Percentiles rank a stretch among this genome's conserved stretches.
These are phyloP conservation scores for Fonsecaea pugnacius DNA, from an alignment of 2,329 filamentous ascomycete genomes.

Conservation along the genomic window DNA sequence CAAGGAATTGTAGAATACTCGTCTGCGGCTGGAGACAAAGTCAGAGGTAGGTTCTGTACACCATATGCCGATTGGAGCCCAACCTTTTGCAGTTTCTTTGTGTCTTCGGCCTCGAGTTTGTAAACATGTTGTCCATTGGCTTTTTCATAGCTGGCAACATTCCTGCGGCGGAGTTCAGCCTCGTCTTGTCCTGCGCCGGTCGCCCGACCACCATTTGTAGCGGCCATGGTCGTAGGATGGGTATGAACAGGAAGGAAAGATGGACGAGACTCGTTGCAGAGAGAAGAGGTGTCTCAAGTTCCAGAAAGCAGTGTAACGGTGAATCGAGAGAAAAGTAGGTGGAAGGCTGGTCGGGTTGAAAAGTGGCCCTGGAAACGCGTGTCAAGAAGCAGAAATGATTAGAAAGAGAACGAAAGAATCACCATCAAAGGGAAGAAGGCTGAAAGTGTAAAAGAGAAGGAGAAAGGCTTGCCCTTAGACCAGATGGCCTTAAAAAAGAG, in stretches of 20 bases:
- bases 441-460: constrained; percentile 19
- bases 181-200: constrained; percentile 42
- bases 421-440: constrained; percentile 15
- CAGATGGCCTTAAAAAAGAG: constrained; percentile 24
- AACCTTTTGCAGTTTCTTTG: constrained; percentile 46
- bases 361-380: constrained; percentile 9
- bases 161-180: constrained; percentile 49
- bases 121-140: constrained; percentile 36
- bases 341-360: constrained; percentile 7
- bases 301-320: constrained; percentile 22
- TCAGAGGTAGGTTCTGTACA: background rate
- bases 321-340: constrained; percentile 7
- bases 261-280: background rate
- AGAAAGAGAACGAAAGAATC: constrained; percentile 5
- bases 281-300: constrained; percentile 13
- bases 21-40: constrained; percentile 41
- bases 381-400: constrained; percentile 11
- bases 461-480: constrained; percentile 15
- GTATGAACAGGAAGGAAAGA: background rate
- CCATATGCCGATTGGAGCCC: constrained; percentile 11
- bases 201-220: constrained; percentile 24
- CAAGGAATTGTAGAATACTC: constrained; percentile 47
- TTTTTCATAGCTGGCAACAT: constrained; percentile 44
- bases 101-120: constrained; percentile 41
- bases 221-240: constrained; percentile 25